These are phyloP conservation scores for Onygenales sp. DNA, from an alignment of 2,329 filamentous ascomycete genomes.

Conservation along the genomic window DNA sequence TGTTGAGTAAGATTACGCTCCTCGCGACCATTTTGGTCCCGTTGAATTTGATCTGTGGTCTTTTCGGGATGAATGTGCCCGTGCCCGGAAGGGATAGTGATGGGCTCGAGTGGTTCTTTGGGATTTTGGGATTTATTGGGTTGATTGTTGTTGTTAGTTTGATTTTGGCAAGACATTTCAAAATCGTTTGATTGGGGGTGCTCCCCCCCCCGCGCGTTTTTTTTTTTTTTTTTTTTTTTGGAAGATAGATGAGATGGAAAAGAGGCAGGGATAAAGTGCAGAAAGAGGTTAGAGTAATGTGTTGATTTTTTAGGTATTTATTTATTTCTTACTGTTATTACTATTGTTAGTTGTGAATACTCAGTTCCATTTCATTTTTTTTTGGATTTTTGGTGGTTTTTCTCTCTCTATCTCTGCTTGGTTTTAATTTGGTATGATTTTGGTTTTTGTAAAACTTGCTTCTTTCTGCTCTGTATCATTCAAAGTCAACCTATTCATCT, in stretches of 20 bases:
- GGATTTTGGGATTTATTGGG: constrained; percentile 38
- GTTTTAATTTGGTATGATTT: not conserved
- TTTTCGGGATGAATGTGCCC: constrained; percentile 44
- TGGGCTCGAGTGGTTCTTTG: constrained; percentile 39
- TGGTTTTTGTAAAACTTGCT: not conserved
- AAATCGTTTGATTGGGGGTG: constrained; percentile 24
- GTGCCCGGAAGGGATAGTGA: constrained; percentile 31
- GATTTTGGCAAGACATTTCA: constrained; percentile 31
- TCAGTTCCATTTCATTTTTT: not conserved
- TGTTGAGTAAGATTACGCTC: constrained; percentile 90
- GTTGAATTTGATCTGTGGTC: constrained; percentile 73
- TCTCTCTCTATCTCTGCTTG: not conserved
- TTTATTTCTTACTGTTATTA: not conserved
- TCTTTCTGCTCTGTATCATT: not conserved
- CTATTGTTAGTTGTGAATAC: not conserved
- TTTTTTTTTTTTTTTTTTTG: not conserved
- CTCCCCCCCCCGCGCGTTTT: too few species aligned
- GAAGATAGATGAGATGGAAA: too few species aligned
- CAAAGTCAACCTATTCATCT: too few species aligned
- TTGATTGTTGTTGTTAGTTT: constrained; percentile 31
- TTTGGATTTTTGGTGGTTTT: not conserved
- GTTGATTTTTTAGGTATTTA: not conserved
- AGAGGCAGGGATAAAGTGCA: too few species aligned
- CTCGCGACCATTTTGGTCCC: constrained; percentile 93
- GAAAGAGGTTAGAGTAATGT: too few species aligned